A percentile compares a stretch with the other conserved stretches of the same genome.
Evolutionary conservation across 306 rosid species (phyloP).

Genomic region (Cajanus cajan): DNA sequence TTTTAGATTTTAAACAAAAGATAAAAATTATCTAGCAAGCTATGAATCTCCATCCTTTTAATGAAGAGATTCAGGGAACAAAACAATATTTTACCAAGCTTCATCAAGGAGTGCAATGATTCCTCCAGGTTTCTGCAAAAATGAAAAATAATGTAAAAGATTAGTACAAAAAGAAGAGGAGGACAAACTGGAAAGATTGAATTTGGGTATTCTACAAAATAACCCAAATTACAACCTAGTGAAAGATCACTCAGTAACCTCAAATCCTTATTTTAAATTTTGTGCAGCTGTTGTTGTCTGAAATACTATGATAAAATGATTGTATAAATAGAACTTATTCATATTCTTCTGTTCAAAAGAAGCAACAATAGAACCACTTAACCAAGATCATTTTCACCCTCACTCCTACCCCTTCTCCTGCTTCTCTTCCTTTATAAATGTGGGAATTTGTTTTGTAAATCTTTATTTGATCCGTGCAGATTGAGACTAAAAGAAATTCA

Average conservation of each 20-base stretch:
- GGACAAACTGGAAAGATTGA: neutral
- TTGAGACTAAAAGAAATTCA: neutral
- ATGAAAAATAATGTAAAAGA: slow-evolving; percentile 15
- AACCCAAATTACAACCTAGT: slow-evolving; percentile 22
- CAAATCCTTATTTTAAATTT: slow-evolving; percentile 2
- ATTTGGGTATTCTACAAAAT: slow-evolving; percentile 21
- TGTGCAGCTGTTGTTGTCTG: neutral
- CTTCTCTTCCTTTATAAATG: slow-evolving; percentile 5
- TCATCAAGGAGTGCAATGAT: slow-evolving; percentile 95
- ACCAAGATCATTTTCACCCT: slow-evolving; percentile 20
- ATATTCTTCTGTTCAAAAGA: slow-evolving; percentile 21
- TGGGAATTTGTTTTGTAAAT: slow-evolving; percentile 8
- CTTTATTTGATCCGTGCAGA: slow-evolving; percentile 17
- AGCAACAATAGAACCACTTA: slow-evolving; percentile 3
- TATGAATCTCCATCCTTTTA: slow-evolving; percentile 1
- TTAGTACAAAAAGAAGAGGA: slow-evolving; percentile 11
- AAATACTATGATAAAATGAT: neutral
- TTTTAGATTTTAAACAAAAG: slow-evolving; percentile 15
- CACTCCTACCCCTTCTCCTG: neutral
- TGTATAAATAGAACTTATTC: neutral
- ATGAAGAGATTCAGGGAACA: neutral
- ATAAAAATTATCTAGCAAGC: slow-evolving; percentile 24
- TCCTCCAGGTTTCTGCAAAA: slow-evolving; percentile 97
- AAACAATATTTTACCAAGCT: slow-evolving; percentile 78
- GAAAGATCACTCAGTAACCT: neutral